phyloP scores from a whole-genome alignment of 768 basidiomycete genomes.

The Tephrocybe sp. region DNA sequence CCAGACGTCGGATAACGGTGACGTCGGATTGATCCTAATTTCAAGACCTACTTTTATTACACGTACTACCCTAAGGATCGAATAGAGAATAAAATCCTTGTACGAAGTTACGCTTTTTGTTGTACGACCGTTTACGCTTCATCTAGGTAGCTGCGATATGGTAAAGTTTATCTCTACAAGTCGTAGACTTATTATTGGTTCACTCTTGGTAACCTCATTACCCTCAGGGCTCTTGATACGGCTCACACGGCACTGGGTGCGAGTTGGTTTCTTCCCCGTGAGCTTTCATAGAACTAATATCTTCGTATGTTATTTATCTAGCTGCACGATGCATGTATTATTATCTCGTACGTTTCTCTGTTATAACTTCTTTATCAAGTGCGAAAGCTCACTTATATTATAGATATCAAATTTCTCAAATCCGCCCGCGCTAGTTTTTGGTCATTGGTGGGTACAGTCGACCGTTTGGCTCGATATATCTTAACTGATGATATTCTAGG shows the following conservation, averaged over 20 bases:
- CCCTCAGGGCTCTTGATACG: constrained; percentile 27
- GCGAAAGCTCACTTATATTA: not conserved
- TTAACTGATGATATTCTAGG: constrained; percentile 18
- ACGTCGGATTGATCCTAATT: not conserved
- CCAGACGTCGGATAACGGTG: not conserved
- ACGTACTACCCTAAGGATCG: constrained; percentile 30
- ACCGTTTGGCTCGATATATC: not conserved
- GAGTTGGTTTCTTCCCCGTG: not conserved
- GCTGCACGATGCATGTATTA: constrained; percentile 33
- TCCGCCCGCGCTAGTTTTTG: constrained; percentile 26
- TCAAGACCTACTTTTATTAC: constrained; percentile 33
- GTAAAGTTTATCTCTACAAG: constrained; percentile 9
- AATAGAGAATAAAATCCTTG: constrained; percentile 22
- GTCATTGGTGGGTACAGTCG: constrained; percentile 30
- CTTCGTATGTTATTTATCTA: constrained; percentile 7
- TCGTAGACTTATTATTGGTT: not conserved
- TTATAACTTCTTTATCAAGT: not conserved
- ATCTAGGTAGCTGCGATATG: constrained; percentile 27
- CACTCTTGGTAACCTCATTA: not conserved
- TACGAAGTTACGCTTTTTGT: constrained; percentile 3
- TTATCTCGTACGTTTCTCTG: constrained; percentile 27
- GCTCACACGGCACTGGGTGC: constrained; percentile 28
- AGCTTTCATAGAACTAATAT: not conserved
- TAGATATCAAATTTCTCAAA: constrained; percentile 37
- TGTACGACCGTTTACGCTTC: not conserved